Evolutionary conservation across 2,329 filamentous ascomycete genomes (phyloP).

Genomic region (Claviceps lovelessii): DNA sequence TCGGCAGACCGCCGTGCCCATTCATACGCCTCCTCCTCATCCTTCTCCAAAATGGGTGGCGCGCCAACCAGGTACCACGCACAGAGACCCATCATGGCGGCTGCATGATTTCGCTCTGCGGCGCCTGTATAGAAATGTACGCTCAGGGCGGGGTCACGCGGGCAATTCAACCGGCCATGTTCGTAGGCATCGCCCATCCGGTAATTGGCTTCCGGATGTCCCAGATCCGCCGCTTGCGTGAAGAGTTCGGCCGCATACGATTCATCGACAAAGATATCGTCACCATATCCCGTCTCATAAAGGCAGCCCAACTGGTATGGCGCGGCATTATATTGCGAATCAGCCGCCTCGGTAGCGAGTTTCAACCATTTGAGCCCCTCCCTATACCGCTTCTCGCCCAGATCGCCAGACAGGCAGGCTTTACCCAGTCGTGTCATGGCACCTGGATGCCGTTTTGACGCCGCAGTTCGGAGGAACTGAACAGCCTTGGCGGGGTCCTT

Average conservation of each 20-base stretch:
- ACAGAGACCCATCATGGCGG: conserved; percentile 95
- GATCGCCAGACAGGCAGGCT: conserved; percentile 77
- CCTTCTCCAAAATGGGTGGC: conserved; percentile 79
- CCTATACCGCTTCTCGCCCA: conserved; percentile 73
- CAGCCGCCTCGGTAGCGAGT: conserved; percentile 76
- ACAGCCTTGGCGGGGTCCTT: conserved; percentile 84
- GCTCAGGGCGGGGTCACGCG: conserved; percentile 78
- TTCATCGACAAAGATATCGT: conserved; percentile 84
- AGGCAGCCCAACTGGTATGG: conserved; percentile 81
- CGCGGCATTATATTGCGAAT: conserved; percentile 80
- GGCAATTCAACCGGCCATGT: conserved; percentile 75
- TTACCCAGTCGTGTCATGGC: conserved; percentile 86
- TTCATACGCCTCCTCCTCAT: conserved; percentile 91
- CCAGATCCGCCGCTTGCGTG: conserved; percentile 84
- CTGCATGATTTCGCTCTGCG: conserved; percentile 67
- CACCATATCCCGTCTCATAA: conserved; percentile 86
- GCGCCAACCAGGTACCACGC: conserved; percentile 98
- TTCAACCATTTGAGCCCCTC: conserved; percentile 97
- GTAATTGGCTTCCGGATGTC: conserved; percentile 73
- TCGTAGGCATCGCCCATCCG: conserved; percentile 95
- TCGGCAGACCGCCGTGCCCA: conserved; percentile 85
- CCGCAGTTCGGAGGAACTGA: conserved; percentile 80
- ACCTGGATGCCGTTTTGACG: conserved; percentile 87
- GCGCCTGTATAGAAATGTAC: conserved; percentile 96
- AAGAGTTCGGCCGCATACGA: conserved; percentile 86